Percentiles rank a stretch among this genome's conserved stretches.
These are phyloP conservation scores for Cyberlindnera maritima DNA, from an alignment of 805 yeast genomes.

Conservation along the genomic window DNA sequence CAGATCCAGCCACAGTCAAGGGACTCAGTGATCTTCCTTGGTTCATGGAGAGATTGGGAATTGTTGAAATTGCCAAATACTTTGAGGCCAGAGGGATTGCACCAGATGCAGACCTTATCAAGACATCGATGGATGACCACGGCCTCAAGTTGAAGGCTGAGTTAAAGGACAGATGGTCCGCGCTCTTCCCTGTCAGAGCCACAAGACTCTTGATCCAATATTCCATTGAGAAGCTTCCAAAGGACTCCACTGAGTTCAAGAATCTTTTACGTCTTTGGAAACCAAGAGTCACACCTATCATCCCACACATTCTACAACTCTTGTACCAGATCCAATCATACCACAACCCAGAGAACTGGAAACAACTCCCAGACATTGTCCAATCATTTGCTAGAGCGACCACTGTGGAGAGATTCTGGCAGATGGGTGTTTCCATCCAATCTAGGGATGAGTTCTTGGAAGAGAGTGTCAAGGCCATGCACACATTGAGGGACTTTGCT, in stretches of 20 bases:
- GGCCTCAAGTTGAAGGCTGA: conserved; percentile 76
- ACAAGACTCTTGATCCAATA: conserved; percentile 94
- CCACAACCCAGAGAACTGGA: conserved; percentile 93
- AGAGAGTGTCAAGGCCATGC: conserved; percentile 91
- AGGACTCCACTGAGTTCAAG: conserved; percentile 70
- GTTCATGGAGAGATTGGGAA: conserved; percentile 98
- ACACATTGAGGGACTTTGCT: conserved; percentile 92
- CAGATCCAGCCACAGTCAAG: conserved; percentile 84
- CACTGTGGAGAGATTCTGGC: conserved; percentile 96
- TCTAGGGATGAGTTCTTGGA: conserved; percentile 91
- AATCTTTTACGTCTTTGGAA: conserved; percentile 76
- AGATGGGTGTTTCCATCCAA: conserved; percentile 93
- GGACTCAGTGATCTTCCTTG: conserved; percentile 89
- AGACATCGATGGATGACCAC: conserved; percentile 84
- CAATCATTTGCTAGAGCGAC: conserved; percentile 89
- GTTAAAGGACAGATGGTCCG: conserved; percentile 88
- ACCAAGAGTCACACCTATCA: conserved; percentile 86
- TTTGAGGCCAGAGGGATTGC: conserved; percentile 80
- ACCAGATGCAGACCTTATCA: conserved; percentile 68
- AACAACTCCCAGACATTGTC: conserved; percentile 80
- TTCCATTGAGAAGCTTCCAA: conserved; percentile 86
- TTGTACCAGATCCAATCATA: conserved; percentile 90
- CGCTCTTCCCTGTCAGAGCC: conserved; percentile 92
- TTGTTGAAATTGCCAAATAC: conserved; percentile 89
- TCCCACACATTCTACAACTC: conserved; percentile 86